These are phyloP conservation scores for Kwoniella sp. DNA, from an alignment of 768 basidiomycete species.

Conservation along the genomic window DNA sequence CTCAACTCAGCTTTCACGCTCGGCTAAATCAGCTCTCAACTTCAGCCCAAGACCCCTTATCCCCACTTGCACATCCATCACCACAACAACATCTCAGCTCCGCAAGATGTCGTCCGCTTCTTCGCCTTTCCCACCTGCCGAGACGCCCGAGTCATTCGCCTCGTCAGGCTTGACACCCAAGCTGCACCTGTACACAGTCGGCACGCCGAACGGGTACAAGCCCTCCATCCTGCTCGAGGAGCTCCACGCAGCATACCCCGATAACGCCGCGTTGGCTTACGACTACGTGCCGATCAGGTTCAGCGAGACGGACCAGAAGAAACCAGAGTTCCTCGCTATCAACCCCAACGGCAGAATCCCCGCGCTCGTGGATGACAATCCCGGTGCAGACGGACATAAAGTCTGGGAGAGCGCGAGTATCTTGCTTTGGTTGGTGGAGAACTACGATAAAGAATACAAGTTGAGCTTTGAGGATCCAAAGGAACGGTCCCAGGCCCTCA, in stretches of 20 bases:
- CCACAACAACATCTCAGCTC: not conserved
- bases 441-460: slow-evolving; percentile 71
- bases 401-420: slow-evolving; percentile 68
- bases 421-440: slow-evolving; percentile 73
- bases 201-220: slow-evolving; percentile 64
- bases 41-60: not conserved
- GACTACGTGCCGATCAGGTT: slow-evolving; percentile 61
- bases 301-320: slow-evolving; percentile 72
- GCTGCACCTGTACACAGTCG: slow-evolving; percentile 60
- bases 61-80: not conserved
- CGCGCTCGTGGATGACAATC: slow-evolving; percentile 54
- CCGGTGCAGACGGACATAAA: slow-evolving; percentile 43
- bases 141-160: slow-evolving; percentile 22
- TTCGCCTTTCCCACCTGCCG: slow-evolving; percentile 4
- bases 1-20: too few relatives aligned
- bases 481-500: slow-evolving; percentile 71
- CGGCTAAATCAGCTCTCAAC: not conserved
- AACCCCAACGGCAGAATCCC: slow-evolving; percentile 59
- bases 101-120: not conserved
- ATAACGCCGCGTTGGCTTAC: slow-evolving; percentile 49
- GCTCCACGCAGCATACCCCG: slow-evolving; percentile 62
- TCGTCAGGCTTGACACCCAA: slow-evolving; percentile 23
- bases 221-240: slow-evolving; percentile 67
- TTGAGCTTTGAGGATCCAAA: slow-evolving; percentile 66
- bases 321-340: slow-evolving; percentile 72